These are phyloP conservation scores for Rhizophora mangle DNA, from an alignment of 345 rosid genomes.

Conservation along the genomic window DNA sequence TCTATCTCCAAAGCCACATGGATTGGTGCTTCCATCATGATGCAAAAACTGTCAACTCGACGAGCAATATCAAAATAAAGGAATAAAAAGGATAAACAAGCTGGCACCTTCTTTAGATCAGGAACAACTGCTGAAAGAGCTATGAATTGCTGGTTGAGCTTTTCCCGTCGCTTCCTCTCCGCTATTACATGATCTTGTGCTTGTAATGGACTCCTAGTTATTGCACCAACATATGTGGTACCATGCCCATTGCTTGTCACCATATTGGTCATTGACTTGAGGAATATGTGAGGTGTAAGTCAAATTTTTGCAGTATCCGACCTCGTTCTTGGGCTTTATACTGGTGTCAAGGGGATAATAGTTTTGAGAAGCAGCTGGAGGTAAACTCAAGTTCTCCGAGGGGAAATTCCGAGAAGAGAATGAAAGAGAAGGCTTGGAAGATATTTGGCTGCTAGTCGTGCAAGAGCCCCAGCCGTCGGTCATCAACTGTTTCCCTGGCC, in stretches of 20 bases:
- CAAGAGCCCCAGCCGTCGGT: constrained; percentile 33
- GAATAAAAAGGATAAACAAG: background rate
- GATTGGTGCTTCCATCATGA: background rate
- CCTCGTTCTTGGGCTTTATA: constrained; percentile 22
- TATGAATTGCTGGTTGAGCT: constrained; percentile 51
- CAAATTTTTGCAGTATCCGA: constrained; percentile 4
- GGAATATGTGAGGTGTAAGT: constrained; percentile 9
- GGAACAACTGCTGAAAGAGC: constrained; percentile 60
- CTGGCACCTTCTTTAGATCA: constrained; percentile 50
- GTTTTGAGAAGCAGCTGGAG: constrained; percentile 18
- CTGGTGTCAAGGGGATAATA: constrained; percentile 11
- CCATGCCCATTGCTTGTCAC: constrained; percentile 12
- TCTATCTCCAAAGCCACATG: no score
- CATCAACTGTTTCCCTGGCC: constrained; percentile 38
- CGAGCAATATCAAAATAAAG: background rate
- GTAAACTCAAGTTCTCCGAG: constrained; percentile 30
- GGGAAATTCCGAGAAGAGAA: constrained; percentile 43
- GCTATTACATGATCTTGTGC: constrained; percentile 56
- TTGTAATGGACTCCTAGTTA: constrained; percentile 29
- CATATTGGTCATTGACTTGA: constrained; percentile 8
- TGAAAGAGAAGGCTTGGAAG: constrained; percentile 30
- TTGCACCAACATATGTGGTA: constrained; percentile 12
- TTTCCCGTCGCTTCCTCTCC: constrained; percentile 56
- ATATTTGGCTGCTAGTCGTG: constrained; percentile 14
- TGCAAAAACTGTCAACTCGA: background rate